These are phyloP conservation scores for Takashimella tepidaria DNA, from an alignment of 1,284 basidiomycete genomes.

Conservation along the genomic window DNA sequence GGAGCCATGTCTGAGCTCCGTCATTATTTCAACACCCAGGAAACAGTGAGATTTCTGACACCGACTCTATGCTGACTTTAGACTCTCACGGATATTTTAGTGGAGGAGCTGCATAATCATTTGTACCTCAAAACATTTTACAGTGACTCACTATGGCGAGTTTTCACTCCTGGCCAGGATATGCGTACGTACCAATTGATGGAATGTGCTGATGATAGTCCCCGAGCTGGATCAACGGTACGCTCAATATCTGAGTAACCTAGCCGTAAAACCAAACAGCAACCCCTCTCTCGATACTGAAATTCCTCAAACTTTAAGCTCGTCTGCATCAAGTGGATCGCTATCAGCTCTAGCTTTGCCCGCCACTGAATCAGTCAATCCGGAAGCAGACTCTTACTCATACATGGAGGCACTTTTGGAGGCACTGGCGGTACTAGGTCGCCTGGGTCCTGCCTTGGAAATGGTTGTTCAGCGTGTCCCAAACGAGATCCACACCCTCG, in stretches of 20 bases:
- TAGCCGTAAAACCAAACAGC: slow-evolving; percentile 66
- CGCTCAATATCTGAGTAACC: slow-evolving; percentile 61
- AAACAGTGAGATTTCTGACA: slow-evolving; percentile 65
- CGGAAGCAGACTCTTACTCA: slow-evolving; percentile 86
- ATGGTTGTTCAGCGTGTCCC: slow-evolving; percentile 76
- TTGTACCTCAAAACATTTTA: slow-evolving; percentile 97
- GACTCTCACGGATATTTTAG: slow-evolving; percentile 83
- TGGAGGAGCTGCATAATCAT: slow-evolving; percentile 95
- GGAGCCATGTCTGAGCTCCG: slow-evolving; percentile 87
- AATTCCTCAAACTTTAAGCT: not conserved
- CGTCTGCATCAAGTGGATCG: slow-evolving; percentile 17
- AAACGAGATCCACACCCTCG: slow-evolving; percentile 75
- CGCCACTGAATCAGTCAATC: slow-evolving; percentile 52
- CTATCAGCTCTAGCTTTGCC: slow-evolving; percentile 12
- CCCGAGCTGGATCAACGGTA: slow-evolving; percentile 27
- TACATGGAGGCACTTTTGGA: slow-evolving; percentile 95
- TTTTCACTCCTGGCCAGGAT: slow-evolving; percentile 76
- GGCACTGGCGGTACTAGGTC: slow-evolving; percentile 82
- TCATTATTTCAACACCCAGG: slow-evolving; percentile 79
- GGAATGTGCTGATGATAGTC: not conserved
- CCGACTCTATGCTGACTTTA: slow-evolving; percentile 46
- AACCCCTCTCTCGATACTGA: slow-evolving; percentile 51
- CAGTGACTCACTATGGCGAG: slow-evolving; percentile 86
- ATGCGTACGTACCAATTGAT: slow-evolving; percentile 54
- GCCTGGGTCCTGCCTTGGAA: slow-evolving; percentile 80